phyloP scores from a whole-genome alignment of 805 yeast genomes.

The Blastobotrys muscicola region DNA sequence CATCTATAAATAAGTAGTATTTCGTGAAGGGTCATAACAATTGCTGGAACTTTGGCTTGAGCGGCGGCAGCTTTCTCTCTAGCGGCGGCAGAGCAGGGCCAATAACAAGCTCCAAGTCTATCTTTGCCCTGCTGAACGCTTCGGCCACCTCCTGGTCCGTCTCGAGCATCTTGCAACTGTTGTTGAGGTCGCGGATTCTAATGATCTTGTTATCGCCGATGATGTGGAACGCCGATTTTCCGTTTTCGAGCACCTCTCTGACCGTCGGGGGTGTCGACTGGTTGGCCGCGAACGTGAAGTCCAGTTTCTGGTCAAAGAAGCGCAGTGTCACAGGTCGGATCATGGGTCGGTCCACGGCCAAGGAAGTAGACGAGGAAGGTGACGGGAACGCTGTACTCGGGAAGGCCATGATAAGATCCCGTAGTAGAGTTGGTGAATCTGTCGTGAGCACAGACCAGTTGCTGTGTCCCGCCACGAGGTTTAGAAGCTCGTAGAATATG shows the following conservation, averaged over 20 bases:
- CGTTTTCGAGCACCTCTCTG: conserved; percentile 69
- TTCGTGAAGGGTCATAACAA: neutral
- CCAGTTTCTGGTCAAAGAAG: conserved; percentile 31
- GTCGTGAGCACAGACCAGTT: neutral
- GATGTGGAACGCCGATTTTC: conserved; percentile 61
- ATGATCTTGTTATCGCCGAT: conserved; percentile 28
- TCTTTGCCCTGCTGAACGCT: conserved; percentile 27
- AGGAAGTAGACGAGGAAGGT: neutral
- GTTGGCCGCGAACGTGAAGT: conserved; percentile 54
- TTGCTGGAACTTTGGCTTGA: conserved; percentile 3
- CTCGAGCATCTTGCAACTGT: conserved; percentile 27
- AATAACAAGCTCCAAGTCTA: conserved; percentile 34
- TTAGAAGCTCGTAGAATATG: conserved; percentile 49
- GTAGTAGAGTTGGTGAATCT: neutral
- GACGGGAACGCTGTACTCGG: neutral
- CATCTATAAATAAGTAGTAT: neutral
- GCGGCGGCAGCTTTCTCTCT: neutral
- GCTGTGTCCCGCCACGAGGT: conserved; percentile 32
- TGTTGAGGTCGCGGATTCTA: conserved; percentile 28
- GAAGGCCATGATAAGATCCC: neutral
- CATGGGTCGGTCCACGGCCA: neutral
- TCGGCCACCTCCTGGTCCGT: conserved; percentile 41
- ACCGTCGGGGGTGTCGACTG: conserved; percentile 75
- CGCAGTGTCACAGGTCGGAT: conserved; percentile 25
- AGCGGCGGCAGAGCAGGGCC: conserved; percentile 1